Percentiles rank a stretch among this genome's conserved stretches.
phyloP scores from a whole-genome alignment of 75 land plant species.

The Isoetes taiwanensis region DNA sequence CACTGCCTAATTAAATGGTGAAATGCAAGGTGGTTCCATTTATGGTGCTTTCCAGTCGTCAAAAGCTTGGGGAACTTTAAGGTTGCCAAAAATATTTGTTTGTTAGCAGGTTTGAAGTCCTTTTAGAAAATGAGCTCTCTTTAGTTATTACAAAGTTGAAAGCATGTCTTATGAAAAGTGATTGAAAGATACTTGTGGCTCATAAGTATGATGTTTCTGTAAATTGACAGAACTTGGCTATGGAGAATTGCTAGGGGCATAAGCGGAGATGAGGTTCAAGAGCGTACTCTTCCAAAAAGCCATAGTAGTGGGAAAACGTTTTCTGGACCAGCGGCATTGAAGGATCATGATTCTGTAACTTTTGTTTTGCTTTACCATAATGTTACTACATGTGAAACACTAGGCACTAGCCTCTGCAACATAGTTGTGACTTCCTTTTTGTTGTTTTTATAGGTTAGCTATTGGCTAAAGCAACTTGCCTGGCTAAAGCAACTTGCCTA shows the following conservation, averaged over 20 bases:
- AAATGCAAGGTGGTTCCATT: no score
- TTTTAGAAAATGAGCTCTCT: no score
- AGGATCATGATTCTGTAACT: conserved; percentile 42
- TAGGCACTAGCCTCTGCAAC: not conserved
- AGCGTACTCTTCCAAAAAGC: conserved; percentile 85
- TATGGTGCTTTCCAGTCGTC: no score
- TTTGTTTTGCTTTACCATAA: not conserved
- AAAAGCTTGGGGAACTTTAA: no score
- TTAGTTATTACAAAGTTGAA: no score
- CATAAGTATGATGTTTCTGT: no score
- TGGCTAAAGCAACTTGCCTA: conserved; percentile 70
- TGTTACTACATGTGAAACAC: not conserved
- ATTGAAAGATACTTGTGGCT: no score
- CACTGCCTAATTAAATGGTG: no score
- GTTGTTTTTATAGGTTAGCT: conserved; percentile 43
- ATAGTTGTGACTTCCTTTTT: no score
- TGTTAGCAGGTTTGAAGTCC: no score
- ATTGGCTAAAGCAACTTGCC: conserved; percentile 77
- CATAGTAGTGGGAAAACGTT: conserved; percentile 95
- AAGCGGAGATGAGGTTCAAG: conserved; percentile 84
- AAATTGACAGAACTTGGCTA: conserved; percentile 88
- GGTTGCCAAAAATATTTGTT: no score
- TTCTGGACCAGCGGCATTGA: conserved; percentile 75
- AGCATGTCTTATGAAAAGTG: no score
- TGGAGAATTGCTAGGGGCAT: conserved; percentile 93